Conservation (phyloP, 2,329 filamentous ascomycete species). For the Xylaria sp. region DNA sequence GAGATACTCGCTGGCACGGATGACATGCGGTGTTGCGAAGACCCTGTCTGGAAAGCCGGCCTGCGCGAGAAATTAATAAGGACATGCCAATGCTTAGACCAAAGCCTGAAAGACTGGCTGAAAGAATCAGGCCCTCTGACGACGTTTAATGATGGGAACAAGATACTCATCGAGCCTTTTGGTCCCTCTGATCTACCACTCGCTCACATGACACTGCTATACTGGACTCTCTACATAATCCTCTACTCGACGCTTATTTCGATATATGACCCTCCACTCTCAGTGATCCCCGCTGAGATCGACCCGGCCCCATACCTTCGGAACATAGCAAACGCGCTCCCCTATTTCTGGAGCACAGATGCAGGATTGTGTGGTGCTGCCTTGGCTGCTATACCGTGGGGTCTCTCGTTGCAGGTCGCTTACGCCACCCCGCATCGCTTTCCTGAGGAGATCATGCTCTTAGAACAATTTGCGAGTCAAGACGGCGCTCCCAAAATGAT, state of each 20-base stretch:
- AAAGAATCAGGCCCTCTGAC: constrained; percentile 24
- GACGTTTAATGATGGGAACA: constrained; percentile 28
- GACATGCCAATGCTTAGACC: constrained; percentile 28
- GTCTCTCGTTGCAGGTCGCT: constrained; percentile 28
- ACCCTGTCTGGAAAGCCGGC: not conserved
- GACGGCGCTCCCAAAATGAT: constrained; percentile 11
- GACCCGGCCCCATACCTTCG: constrained; percentile 31
- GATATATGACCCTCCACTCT: constrained; percentile 20
- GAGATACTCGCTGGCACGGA: constrained; percentile 51
- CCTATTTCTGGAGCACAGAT: constrained; percentile 35
- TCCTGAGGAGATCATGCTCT: constrained; percentile 15
- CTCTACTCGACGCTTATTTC: constrained; percentile 35
- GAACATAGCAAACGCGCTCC: constrained; percentile 31
- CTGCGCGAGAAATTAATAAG: constrained; percentile 5
- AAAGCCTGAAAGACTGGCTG: constrained; percentile 33
- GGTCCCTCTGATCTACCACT: constrained; percentile 24
- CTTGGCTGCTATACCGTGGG: constrained; percentile 32
- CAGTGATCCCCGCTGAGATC: constrained; percentile 16
- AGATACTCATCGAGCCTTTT: constrained; percentile 6
- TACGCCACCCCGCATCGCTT: constrained; percentile 21
- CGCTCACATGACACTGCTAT: constrained; percentile 37
- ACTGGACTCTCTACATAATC: constrained; percentile 30
- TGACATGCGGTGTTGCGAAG: constrained; percentile 38
- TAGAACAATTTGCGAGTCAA: constrained; percentile 20
- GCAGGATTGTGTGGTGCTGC: constrained; percentile 33